Percentiles rank a stretch among this genome's conserved stretches.
Evolutionary conservation across 2,329 filamentous ascomycete species (phyloP).

Genomic region (Mariannaea elegans): DNA sequence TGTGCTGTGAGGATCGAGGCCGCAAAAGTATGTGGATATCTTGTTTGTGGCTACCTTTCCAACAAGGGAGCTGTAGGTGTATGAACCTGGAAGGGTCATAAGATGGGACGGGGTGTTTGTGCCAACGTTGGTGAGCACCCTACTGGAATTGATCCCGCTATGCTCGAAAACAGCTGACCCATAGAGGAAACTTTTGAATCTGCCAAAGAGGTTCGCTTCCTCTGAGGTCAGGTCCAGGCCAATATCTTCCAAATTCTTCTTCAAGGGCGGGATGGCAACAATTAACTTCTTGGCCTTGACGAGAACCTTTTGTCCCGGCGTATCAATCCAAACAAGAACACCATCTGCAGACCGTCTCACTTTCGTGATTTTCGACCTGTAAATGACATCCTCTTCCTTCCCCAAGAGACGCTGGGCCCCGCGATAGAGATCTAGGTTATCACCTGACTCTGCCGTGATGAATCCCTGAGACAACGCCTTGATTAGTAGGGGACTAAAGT

Average conservation of each 20-base stretch:
- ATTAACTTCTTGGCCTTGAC: conserved; percentile 28
- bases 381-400: neutral
- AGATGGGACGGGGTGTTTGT: conserved; percentile 16
- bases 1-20: neutral
- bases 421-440: conserved; percentile 10
- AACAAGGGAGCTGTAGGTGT: neutral
- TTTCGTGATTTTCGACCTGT: neutral
- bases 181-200: conserved; percentile 23
- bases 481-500: neutral
- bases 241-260: conserved; percentile 21
- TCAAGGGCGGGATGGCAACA: conserved; percentile 28
- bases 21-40: conserved; percentile 5
- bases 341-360: neutral
- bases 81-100: conserved; percentile 15
- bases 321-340: neutral
- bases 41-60: conserved; percentile 3
- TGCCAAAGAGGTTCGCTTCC: conserved; percentile 25
- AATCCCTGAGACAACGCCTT: neutral
- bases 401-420: neutral
- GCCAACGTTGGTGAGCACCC: conserved; percentile 18
- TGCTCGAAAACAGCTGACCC: conserved; percentile 18
- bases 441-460: conserved; percentile 5
- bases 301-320: neutral
- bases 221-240: conserved; percentile 2
- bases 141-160: neutral